These are phyloP conservation scores for Fusarium longipes DNA, from an alignment of 2,329 filamentous ascomycete species.

Conservation along the genomic window DNA sequence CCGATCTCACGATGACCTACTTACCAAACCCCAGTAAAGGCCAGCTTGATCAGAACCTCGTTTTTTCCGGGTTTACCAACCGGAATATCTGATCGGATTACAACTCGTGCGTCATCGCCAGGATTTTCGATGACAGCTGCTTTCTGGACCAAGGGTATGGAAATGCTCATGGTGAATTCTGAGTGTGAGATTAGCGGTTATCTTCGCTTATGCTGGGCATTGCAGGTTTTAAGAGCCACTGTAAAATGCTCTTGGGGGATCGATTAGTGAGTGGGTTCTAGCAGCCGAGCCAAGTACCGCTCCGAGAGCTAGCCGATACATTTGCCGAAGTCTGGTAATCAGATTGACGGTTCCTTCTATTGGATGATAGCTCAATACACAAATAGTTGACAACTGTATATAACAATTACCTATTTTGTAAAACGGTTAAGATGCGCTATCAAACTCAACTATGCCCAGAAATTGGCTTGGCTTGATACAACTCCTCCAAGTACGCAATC, in stretches of 20 bases:
- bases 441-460: neutral
- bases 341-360: neutral
- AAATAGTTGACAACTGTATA: neutral
- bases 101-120: constrained; percentile 12
- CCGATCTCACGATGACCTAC: fast-evolving
- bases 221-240: neutral
- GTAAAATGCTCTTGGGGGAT: neutral
- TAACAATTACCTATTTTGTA: neutral
- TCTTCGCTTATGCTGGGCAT: neutral
- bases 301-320: constrained; percentile 20
- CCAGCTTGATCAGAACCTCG: constrained; percentile 36
- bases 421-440: fast-evolving
- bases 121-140: constrained; percentile 35
- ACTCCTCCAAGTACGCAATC: constrained; percentile 23
- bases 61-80: neutral
- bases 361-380: neutral
- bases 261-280: neutral
- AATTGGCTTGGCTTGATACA: constrained; percentile 33
- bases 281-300: constrained; percentile 15
- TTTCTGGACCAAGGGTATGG: constrained; percentile 10
- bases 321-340: neutral
- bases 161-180: constrained; percentile 8
- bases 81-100: constrained; percentile 6
- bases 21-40: constrained; percentile 41
- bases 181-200: neutral